phyloP scores from a whole-genome alignment of 1,139 yeast species.

The Chernovozyma sophiae-reginae region DNA sequence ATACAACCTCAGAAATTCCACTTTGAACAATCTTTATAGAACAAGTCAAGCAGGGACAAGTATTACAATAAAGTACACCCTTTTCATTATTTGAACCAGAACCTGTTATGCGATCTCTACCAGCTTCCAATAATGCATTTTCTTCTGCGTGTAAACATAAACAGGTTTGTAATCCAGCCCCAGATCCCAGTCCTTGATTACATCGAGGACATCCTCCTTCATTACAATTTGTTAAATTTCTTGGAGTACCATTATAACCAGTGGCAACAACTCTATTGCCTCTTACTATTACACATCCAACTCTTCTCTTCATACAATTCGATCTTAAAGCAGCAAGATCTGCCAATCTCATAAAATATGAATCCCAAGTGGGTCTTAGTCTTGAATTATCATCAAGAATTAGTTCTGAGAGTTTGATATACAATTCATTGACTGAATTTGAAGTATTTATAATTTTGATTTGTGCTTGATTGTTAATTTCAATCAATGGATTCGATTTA shows the following conservation, averaged over 20 bases:
- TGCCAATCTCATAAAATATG: slow-evolving; percentile 90
- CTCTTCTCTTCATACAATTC: slow-evolving; percentile 95
- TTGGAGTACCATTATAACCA: slow-evolving; percentile 96
- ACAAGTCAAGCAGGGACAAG: slow-evolving; percentile 96
- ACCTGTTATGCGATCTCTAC: slow-evolving; percentile 68
- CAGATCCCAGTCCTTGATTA: slow-evolving; percentile 64
- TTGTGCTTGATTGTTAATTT: slow-evolving; percentile 53
- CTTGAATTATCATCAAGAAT: slow-evolving; percentile 56
- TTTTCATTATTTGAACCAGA: slow-evolving; percentile 37
- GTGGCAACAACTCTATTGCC: slow-evolving; percentile 88
- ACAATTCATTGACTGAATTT: slow-evolving; percentile 42
- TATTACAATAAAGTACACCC: slow-evolving; percentile 80
- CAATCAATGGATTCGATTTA: slow-evolving; percentile 35
- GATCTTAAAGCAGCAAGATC: slow-evolving; percentile 89
- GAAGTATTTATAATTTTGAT: slow-evolving; percentile 62
- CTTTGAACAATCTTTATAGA: slow-evolving; percentile 91
- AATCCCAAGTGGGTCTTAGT: slow-evolving; percentile 92
- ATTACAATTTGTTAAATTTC: slow-evolving; percentile 82
- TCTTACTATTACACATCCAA: slow-evolving; percentile 90
- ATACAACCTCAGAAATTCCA: slow-evolving; percentile 90
- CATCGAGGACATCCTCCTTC: slow-evolving; percentile 95
- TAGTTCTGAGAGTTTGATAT: slow-evolving; percentile 49
- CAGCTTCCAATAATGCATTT: slow-evolving; percentile 90
- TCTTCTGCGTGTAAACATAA: slow-evolving; percentile 96
- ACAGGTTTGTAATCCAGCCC: slow-evolving; percentile 67